Percentiles rank a stretch among this genome's conserved stretches.
phyloP scores from a whole-genome alignment of 768 basidiomycete genomes.

The Amyloporia xantha region DNA sequence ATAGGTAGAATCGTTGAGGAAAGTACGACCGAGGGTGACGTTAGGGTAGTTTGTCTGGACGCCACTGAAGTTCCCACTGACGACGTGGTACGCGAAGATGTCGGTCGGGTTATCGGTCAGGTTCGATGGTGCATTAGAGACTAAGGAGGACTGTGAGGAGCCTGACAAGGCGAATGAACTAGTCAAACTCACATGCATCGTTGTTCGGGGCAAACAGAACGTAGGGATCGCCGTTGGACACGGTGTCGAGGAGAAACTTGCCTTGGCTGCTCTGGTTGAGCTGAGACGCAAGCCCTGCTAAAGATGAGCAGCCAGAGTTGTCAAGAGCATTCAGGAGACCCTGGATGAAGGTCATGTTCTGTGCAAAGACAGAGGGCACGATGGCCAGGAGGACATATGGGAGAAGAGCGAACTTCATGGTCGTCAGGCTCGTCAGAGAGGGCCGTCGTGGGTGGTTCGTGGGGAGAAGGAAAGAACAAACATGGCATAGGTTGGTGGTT shows the following conservation, averaged over 20 bases:
- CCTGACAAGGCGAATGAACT: background rate
- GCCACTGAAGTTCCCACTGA: conserved; percentile 44
- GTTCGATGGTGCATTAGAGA: conserved; percentile 26
- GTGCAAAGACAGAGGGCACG: conserved; percentile 24
- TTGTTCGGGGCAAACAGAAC: conserved; percentile 56
- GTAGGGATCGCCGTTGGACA: conserved; percentile 35
- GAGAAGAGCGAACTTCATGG: conserved; percentile 1
- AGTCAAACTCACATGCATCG: conserved; percentile 38
- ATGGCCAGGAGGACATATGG: conserved; percentile 7
- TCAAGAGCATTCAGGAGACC: conserved; percentile 34
- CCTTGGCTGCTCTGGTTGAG: conserved; percentile 42
- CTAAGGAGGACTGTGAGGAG: conserved; percentile 4
- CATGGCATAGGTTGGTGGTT: background rate
- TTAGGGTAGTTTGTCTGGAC: conserved; percentile 42
- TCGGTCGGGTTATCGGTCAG: conserved; percentile 38
- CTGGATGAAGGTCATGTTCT: conserved; percentile 24
- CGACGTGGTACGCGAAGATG: conserved; percentile 51
- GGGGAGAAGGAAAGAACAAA: background rate
- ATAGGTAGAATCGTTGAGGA: conserved; percentile 42
- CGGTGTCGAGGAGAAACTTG: conserved; percentile 33
- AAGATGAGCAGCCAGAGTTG: conserved; percentile 32
- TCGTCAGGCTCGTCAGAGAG: background rate
- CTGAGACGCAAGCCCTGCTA: conserved; percentile 32
- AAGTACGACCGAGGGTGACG: conserved; percentile 56
- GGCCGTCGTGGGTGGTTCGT: background rate